Percentiles rank a stretch among this genome's conserved stretches.
Conservation (phyloP, 306 rosid genomes). For the Medicago arabica region DNA sequence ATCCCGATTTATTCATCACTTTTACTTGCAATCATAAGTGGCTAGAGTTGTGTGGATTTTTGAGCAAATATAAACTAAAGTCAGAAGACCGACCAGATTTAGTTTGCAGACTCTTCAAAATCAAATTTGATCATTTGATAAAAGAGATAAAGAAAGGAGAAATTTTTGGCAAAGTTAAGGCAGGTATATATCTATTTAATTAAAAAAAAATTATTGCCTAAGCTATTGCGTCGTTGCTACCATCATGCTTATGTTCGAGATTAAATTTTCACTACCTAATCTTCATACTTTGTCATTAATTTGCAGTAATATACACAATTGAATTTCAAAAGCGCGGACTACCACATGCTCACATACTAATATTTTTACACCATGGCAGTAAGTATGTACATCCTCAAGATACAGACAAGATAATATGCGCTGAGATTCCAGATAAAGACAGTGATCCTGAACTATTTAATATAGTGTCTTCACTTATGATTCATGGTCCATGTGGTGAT, state of each 20-base stretch:
- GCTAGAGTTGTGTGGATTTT: neutral
- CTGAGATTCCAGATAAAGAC: neutral
- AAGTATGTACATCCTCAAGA: neutral
- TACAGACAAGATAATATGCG: neutral
- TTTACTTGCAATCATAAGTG: neutral
- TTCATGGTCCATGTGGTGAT: neutral
- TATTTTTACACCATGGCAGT: neutral
- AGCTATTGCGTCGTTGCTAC: neutral
- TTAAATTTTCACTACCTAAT: neutral
- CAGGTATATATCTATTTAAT: neutral
- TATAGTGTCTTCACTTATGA: neutral
- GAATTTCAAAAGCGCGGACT: neutral
- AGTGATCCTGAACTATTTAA: neutral
- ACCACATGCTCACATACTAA: neutral
- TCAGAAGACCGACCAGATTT: neutral
- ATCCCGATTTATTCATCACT: neutral
- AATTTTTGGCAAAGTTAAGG: neutral
- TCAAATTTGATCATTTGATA: neutral
- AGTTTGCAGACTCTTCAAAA: conserved; percentile 2
- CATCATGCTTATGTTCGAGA: neutral
- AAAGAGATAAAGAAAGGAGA: neutral
- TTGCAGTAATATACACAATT: neutral
- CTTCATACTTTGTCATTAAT: neutral
- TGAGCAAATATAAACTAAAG: neutral
- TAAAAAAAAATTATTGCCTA: neutral